Conservation (phyloP, 305 asterid genomes). For the Stenogyne calaminthoides region DNA sequence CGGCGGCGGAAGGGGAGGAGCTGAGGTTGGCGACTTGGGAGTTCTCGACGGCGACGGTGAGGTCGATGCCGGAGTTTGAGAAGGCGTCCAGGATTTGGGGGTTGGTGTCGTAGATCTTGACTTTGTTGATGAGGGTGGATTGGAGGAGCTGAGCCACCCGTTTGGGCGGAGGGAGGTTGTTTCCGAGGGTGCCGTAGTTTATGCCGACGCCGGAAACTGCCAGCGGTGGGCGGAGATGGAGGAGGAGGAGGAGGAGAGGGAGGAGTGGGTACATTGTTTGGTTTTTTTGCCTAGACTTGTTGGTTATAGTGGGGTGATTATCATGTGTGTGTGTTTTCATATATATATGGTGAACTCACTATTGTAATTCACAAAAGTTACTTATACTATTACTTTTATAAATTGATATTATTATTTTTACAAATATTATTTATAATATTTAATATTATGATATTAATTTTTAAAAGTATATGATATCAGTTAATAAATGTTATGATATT, state of each 20-base stretch:
- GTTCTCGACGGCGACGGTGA: conserved; percentile 57
- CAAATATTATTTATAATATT: too few species aligned
- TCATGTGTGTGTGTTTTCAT: background rate
- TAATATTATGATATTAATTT: too few species aligned
- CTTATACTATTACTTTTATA: too few species aligned
- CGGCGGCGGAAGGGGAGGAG: conserved; percentile 43
- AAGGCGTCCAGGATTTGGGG: conserved; percentile 61
- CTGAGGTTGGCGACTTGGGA: conserved; percentile 49
- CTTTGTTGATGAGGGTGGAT: conserved; percentile 58
- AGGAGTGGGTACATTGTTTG: conserved; percentile 17
- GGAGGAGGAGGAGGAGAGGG: conserved; percentile 31
- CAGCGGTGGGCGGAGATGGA: conserved; percentile 23
- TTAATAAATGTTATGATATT: too few species aligned
- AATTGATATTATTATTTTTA: too few species aligned
- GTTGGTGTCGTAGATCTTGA: conserved; percentile 66
- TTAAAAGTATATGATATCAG: too few species aligned
- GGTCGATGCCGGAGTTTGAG: conserved; percentile 61
- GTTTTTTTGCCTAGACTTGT: background rate
- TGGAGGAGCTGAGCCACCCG: conserved; percentile 67
- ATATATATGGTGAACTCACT: background rate
- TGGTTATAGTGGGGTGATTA: background rate
- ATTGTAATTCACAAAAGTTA: too few species aligned
- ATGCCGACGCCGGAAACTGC: conserved; percentile 46
- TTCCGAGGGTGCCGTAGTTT: conserved; percentile 65
- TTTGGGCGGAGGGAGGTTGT: conserved; percentile 63